Evolutionary conservation across 768 basidiomycete genomes (phyloP), one percentile per base, ranked within the genome.

Genomic region (Harrya chromipes): DNA sequence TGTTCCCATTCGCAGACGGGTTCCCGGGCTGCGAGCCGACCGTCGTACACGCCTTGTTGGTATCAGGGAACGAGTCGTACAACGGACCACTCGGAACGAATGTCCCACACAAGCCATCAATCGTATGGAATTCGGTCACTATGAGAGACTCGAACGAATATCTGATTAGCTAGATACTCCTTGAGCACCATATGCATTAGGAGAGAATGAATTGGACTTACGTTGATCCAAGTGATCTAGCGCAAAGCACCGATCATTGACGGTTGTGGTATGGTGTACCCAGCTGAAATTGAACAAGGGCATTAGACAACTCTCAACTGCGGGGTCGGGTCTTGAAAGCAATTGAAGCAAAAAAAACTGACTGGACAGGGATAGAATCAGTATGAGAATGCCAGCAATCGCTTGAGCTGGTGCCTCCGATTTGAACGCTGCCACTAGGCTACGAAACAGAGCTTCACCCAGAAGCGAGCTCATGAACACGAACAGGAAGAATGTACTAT

Each of bases 361-460:
- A 61, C 60, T 58, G 56, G 76, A 71, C 79, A 84, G 56, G 78
- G 78, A 54, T 75, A 83, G 72, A 13, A 74, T 69, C 57, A 87
- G 70, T 33, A 81, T 66, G 13, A 74, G 50, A 52, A 81, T 58
- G 40, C 79, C 82, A 7, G 78, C 81, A 10, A 85, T 53, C 9
- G 84, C 75, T 57, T 83, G 83, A 7, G 85, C 84, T 0, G 82
- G 77, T 1, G 84, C 80, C 45, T 80, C 78, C 9, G 74, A 71
- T 39, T 73, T 73, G 60, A 85, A 82, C 6, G 73, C 73, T 0
- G 86, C 82, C 1, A 84, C 83, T 11, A 88, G 58, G 0, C 74
- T 73, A 23, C 90, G 76, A 76, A 91, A 94, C 75, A 84, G 83
- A 0, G 81, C 82, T 64, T 84, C 85, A 79, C 91, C 85, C 8